Base-by-base conservation (phyloP, 495 filamentous ascomycete species). In the Rhizodiscina lignyota region DNA sequence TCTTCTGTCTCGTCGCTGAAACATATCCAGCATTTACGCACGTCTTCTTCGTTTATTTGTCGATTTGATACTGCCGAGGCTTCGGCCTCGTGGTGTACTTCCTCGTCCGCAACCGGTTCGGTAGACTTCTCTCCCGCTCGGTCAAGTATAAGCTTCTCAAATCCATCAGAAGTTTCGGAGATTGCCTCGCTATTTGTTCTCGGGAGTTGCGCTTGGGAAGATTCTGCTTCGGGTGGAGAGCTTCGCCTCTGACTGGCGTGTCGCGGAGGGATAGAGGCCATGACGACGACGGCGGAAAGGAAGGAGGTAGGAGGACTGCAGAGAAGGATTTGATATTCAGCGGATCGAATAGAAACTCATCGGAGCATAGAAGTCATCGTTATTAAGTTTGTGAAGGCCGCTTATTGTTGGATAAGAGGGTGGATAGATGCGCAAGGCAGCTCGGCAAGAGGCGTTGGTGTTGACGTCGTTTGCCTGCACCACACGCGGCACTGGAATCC, bases 1-100 rank as follows among this genome's bases (percentile, higher is more conserved):
- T 83, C 77, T 43, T 93, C 83, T 17, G 75, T 84, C 42, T 84
- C 75, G 43, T 87, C 82, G 35, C 68, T 67, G 48, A 89, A 81
- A 60, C 89, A 97, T 48, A 97, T 86, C 78, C 83, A 94, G 56
- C 89, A 97, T 56, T 75, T 76, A 22, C 72, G 73, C 18, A 77
- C 46, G 30, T 56, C 46, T 32, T 16, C 8, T 8, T 41, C 31
- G 17, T 42, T 41, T 47, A 32, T 5, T 18, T 30, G 23, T 16
- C 35, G 18, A 18, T 32, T 26, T 33, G 15, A 23, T n/a, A n/a
- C n/a, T 38, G 23, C 31, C 16, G 16, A 26, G 6, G 15, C 17
- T n/a, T 16, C 10, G 5, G 5, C 32, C 35, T 44, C 11, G 15
- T 32, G 5, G 2, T 35, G 18, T 18, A 22, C 16, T 15, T 18